Evolutionary conservation across 768 basidiomycete genomes (phyloP).

Genomic region (Lentinula detonsa): DNA sequence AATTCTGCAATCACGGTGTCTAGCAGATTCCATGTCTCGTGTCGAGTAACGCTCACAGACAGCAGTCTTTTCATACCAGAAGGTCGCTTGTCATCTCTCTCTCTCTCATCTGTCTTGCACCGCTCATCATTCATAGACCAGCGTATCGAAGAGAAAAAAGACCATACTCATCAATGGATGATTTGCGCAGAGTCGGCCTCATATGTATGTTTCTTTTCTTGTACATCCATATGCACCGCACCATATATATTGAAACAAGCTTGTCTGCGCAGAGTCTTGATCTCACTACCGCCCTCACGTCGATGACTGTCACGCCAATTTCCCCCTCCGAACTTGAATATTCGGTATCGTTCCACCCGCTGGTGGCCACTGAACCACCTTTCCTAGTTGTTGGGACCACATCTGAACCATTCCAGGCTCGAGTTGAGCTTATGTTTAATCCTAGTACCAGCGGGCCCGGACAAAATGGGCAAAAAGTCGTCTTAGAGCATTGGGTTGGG

Average conservation of each 20-base stretch:
- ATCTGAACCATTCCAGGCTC: constrained; percentile 38
- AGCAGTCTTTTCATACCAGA: constrained; percentile 40
- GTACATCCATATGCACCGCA: neutral
- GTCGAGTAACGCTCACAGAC: constrained; percentile 42
- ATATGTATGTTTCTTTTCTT: constrained; percentile 29
- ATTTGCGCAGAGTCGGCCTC: constrained; percentile 46
- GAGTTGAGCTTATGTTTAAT: constrained; percentile 39
- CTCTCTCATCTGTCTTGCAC: neutral
- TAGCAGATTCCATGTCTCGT: constrained; percentile 44
- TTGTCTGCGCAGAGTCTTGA: constrained; percentile 21
- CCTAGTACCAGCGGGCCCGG: constrained; percentile 19
- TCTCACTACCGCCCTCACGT: constrained; percentile 38
- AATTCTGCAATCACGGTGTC: constrained; percentile 13
- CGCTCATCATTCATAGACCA: constrained; percentile 17
- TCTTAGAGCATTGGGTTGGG: constrained; percentile 52
- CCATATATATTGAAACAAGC: neutral
- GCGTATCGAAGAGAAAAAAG: constrained; percentile 15
- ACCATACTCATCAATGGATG: constrained; percentile 49
- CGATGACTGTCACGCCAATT: constrained; percentile 26
- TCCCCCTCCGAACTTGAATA: constrained; percentile 14
- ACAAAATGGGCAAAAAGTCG: constrained; percentile 26
- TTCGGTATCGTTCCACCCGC: constrained; percentile 11
- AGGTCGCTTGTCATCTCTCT: constrained; percentile 21
- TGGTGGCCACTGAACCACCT: constrained; percentile 28
- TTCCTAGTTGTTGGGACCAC: constrained; percentile 39